Evolutionary conservation across 2,329 filamentous ascomycete genomes (phyloP).

Genomic region (Onygenales sp.): DNA sequence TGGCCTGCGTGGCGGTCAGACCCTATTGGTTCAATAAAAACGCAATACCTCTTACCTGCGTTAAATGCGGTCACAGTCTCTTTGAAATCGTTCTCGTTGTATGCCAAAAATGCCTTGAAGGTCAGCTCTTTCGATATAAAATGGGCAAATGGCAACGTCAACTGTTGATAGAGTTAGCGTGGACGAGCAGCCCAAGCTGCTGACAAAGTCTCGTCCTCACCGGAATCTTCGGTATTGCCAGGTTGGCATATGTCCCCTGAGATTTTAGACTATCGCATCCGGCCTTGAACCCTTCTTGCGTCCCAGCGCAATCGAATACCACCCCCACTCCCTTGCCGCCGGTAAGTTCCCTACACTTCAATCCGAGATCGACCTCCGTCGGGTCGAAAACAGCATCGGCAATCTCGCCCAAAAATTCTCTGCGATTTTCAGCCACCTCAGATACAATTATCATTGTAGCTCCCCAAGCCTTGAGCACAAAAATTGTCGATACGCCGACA

Average conservation of each 20-base stretch:
- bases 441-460: conserved; percentile 48
- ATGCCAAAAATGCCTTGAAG: conserved; percentile 20
- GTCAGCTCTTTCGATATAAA: conserved; percentile 23
- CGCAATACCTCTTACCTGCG: conserved; percentile 14
- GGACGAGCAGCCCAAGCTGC: conserved; percentile 6
- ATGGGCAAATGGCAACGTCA: conserved; percentile 17
- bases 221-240: conserved; percentile 23
- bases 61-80: conserved; percentile 23
- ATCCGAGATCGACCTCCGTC: conserved; percentile 20
- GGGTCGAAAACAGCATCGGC: conserved; percentile 49
- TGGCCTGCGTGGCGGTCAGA: conserved; percentile 13
- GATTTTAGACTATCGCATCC: conserved; percentile 21
- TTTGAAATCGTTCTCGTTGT: conserved; percentile 23
- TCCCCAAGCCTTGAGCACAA: conserved; percentile 46
- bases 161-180: not conserved
- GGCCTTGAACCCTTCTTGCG: conserved; percentile 20
- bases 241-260: conserved; percentile 23
- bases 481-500: conserved; percentile 51
- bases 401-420: conserved; percentile 43
- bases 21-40: not conserved
- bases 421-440: conserved; percentile 44
- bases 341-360: conserved; percentile 18
- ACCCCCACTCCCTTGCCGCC: conserved; percentile 22
- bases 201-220: conserved; percentile 12
- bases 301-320: conserved; percentile 27